Evolutionary conservation across 495 filamentous ascomycete genomes (phyloP), one percentile per base, ranked within the genome.

Genomic region (Penicillium diatomitis): DNA sequence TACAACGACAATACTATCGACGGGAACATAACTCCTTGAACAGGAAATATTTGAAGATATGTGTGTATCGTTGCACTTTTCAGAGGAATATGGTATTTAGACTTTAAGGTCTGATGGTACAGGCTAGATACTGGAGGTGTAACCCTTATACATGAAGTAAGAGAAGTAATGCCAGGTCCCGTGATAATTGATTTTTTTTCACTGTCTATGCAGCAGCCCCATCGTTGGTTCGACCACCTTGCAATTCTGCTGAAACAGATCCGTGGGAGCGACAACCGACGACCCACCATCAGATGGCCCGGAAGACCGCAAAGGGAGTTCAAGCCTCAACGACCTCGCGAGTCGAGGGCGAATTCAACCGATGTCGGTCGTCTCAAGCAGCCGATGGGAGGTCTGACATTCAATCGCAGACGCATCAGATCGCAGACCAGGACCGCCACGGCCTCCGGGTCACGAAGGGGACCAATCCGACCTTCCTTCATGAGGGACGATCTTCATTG

Each of bases 261-360:
- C 28, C 30, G 36, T 37, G 35, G 32, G 2, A 2, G 5, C 6
- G 38, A 41, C 8, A 41, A 9, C 20, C n/a, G 11, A n/a, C 31
- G 36, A 44, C 37, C 27, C 31, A 48, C 34, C n/a, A 31, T n/a
- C 41, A 47, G 32, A 46, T 6, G 32, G 46, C 5, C 8, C 40
- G 48, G 31, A 38, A 12, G 8, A 3, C 61, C 32, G 37, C 30
- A 36, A 43, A 50, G 60, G 68, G 67, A 68, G 62, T 64, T 74
- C 71, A 67, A 74, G 68, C 44, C 57, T 58, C 65, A 53, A 58
- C 52, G 35, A 62, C 50, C 38, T 41, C 29, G 20, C 37, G 39
- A 54, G 45, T 62, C 55, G 54, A 54, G 61, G 61, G 50, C 69
- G 66, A 72, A 65, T 63, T 70, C 70, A 60, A 67, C 70, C 63